Percentiles rank a stretch among this genome's conserved stretches.
Evolutionary conservation across 495 filamentous ascomycete genomes (phyloP).

Genomic region (Penicillium pulvis): DNA sequence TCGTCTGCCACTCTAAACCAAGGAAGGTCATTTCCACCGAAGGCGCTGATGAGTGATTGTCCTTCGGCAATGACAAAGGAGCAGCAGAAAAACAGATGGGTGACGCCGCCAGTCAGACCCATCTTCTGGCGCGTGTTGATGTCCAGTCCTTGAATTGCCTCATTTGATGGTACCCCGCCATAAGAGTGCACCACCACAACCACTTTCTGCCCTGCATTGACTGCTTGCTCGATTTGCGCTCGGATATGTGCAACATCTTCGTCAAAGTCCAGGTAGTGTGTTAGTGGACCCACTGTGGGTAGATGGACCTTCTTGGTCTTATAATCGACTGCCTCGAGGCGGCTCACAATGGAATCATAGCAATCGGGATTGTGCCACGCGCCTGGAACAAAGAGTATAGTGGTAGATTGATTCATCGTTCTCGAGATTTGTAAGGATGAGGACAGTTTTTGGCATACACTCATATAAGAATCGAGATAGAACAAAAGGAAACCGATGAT

Average conservation of each 20-base stretch:
- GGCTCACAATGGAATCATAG: slow-evolving; percentile 34
- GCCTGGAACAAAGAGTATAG: slow-evolving; percentile 48
- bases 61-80: slow-evolving; percentile 33
- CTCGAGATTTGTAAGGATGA: too few relatives aligned
- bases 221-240: slow-evolving; percentile 16
- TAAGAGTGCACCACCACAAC: slow-evolving; percentile 47
- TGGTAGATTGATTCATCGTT: neutral
- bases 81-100: slow-evolving; percentile 38
- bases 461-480: too few relatives aligned
- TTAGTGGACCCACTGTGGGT: neutral
- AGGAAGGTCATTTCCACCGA: slow-evolving; percentile 20
- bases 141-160: slow-evolving; percentile 43
- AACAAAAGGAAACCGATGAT: too few relatives aligned
- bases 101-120: slow-evolving; percentile 41
- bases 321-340: slow-evolving; percentile 39
- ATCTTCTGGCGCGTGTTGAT: slow-evolving; percentile 28
- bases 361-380: slow-evolving; percentile 46
- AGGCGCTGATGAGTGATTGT: neutral
- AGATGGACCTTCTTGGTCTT: slow-evolving; percentile 36
- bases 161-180: slow-evolving; percentile 37
- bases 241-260: slow-evolving; percentile 10
- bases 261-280: neutral
- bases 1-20: slow-evolving; percentile 17
- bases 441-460: too few relatives aligned
- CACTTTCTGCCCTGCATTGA: slow-evolving; percentile 35